phyloP scores from a whole-genome alignment of 352 stramenopile genomes.

The Pythium utonaiense region DNA sequence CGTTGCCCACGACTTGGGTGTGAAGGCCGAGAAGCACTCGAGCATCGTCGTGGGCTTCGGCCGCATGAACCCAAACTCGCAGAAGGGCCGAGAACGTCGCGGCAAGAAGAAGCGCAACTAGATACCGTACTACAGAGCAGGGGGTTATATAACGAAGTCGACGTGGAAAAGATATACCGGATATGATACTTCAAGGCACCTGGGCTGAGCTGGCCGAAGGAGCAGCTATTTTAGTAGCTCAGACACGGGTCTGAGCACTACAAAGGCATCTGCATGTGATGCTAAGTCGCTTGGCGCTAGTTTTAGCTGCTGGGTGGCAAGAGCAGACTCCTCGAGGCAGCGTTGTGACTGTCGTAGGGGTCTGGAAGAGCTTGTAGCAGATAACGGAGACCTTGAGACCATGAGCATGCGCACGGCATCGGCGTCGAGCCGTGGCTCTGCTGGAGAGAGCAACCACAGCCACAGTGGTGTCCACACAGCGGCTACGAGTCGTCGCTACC shows the following conservation, averaged over 20 bases:
- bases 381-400: constrained; percentile 1
- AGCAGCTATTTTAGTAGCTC: not conserved
- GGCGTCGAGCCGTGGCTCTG: constrained; percentile 22
- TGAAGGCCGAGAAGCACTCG: constrained; percentile 89
- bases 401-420: constrained; percentile 27
- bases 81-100: constrained; percentile 94
- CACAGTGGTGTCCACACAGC: not conserved
- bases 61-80: constrained; percentile 95
- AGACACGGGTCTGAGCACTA: not conserved
- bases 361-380: not conserved
- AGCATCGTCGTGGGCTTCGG: constrained; percentile 92
- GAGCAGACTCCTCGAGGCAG: not conserved
- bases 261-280: not conserved
- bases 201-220: no score
- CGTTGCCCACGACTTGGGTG: constrained; percentile 91
- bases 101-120: constrained; percentile 96
- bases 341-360: not conserved
- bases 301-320: not conserved
- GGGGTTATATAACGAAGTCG: constrained; percentile 4
- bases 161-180: constrained; percentile 4
- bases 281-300: not conserved
- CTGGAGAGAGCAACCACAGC: constrained; percentile 1
- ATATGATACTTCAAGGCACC: not conserved
- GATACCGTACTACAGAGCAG: not conserved
- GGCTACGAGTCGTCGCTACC: constrained; percentile 43